Evolutionary conservation across 192 early-diverging fungal genomes (phyloP).

Genomic region (Allomyces arbusculus): DNA sequence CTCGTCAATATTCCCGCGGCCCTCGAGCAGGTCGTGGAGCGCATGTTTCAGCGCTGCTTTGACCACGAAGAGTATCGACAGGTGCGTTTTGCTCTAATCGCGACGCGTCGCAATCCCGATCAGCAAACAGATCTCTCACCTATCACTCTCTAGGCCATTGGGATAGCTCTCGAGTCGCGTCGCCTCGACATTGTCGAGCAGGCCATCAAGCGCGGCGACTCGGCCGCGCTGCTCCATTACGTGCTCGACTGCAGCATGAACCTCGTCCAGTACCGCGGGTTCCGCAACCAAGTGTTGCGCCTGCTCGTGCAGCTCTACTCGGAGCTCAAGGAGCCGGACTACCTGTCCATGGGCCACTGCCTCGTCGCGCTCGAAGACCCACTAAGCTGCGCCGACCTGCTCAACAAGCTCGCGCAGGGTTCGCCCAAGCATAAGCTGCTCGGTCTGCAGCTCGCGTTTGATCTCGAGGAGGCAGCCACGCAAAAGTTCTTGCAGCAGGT

Average conservation of each 20-base stretch:
- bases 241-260: slow-evolving; percentile 71
- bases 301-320: slow-evolving; percentile 54
- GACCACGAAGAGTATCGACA: slow-evolving; percentile 68
- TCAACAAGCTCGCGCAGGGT: slow-evolving; percentile 13
- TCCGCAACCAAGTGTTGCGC: slow-evolving; percentile 61
- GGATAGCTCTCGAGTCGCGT: slow-evolving; percentile 81
- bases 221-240: slow-evolving; percentile 54
- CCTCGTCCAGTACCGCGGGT: slow-evolving; percentile 56
- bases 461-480: slow-evolving; percentile 86
- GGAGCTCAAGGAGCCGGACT: slow-evolving; percentile 63
- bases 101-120: neutral
- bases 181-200: slow-evolving; percentile 77
- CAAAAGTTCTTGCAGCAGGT: slow-evolving; percentile 89
- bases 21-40: slow-evolving; percentile 74
- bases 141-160: slow-evolving; percentile 49
- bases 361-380: slow-evolving; percentile 79
- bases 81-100: slow-evolving; percentile 4
- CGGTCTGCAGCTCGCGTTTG: slow-evolving; percentile 95
- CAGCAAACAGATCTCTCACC: slow-evolving; percentile 5
- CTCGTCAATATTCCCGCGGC: slow-evolving; percentile 44
- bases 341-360: slow-evolving; percentile 77
- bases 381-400: slow-evolving; percentile 44
- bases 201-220: slow-evolving; percentile 50
- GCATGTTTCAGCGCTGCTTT: slow-evolving; percentile 87
- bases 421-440: slow-evolving; percentile 26